Evolutionary conservation across 805 yeast genomes (phyloP), one percentile per base, ranked within the genome.

Genomic region (Starmerella bombicola): DNA sequence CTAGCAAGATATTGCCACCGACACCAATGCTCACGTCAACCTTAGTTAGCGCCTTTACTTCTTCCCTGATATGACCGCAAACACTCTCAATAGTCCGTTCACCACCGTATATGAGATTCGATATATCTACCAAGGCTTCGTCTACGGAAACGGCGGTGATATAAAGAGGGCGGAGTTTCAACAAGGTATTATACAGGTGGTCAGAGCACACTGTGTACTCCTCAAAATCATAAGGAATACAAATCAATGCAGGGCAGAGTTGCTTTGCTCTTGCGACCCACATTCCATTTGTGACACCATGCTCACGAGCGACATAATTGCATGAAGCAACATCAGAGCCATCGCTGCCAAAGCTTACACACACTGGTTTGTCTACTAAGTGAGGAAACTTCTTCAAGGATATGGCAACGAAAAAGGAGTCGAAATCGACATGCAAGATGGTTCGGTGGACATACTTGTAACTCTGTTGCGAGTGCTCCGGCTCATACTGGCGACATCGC

Each of bases 361-460:
- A 63, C 60, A 88, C 59, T 55, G 78, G 64, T 68, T 78, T 59
- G 50, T 73, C 68, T 43, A 72, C 73, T 15, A 78, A 55, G 2
- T 74, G 66, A 0, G 80, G 78, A 31, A 66, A 63, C 13, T 61
- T 65, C 40, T 76, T 60, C 3, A 82, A 71, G 0, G 95, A 80
- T 0, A 80, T 95, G 0, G 93, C 70, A 2, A 86, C 96, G 61
- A 88, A 88, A 54, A 91, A 88, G 49, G 94, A 84, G 58, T 88
- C 98, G 58, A 85, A 88, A 57, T 88, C 98, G 25, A 88, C 68
- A 57, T 88, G 96, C 40, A 86, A 56, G 8, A 86, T 71, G 1
- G 69, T 23, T 17, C 31, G 44, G 2, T 34, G 43, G 9, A 13
- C n/a, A 26, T 25, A 38, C 2, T 6, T 15, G n/a, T 8, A 26